These are phyloP conservation scores for Bipolaris sorokiniana DNA, from an alignment of 2,329 filamentous ascomycete species.

Conservation along the genomic window DNA sequence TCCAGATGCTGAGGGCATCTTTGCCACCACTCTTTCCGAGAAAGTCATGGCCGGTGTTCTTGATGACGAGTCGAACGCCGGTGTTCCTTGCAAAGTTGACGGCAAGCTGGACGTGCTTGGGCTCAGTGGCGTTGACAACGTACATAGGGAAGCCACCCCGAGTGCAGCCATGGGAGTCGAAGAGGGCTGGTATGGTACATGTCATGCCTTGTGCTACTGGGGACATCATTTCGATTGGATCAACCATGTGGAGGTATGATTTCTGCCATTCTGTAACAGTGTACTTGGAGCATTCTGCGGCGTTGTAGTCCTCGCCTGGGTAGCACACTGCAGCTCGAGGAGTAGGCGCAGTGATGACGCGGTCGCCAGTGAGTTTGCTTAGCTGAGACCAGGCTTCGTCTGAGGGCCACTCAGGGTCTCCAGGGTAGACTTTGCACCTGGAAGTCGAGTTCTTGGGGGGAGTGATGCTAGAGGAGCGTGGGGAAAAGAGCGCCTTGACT, in stretches of 20 bases:
- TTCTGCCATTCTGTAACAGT: constrained; percentile 38
- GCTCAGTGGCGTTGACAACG: constrained; percentile 46
- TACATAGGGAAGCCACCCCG: constrained; percentile 47
- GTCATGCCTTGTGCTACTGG: constrained; percentile 48
- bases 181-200: constrained; percentile 44
- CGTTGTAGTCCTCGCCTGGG: constrained; percentile 35
- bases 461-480: constrained; percentile 12
- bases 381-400: constrained; percentile 54
- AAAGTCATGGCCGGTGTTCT: constrained; percentile 48
- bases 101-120: constrained; percentile 45
- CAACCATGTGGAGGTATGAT: constrained; percentile 43
- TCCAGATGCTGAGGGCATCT: constrained; percentile 47
- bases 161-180: constrained; percentile 44
- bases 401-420: constrained; percentile 57
- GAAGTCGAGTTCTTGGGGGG: constrained; percentile 25
- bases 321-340: constrained; percentile 46
- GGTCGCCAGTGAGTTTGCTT: constrained; percentile 48
- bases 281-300: constrained; percentile 37
- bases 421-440: constrained; percentile 58
- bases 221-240: constrained; percentile 49
- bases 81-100: constrained; percentile 47
- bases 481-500: constrained; percentile 31
- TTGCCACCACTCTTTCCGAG: constrained; percentile 45
- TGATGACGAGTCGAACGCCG: constrained; percentile 41
- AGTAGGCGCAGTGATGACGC: constrained; percentile 34